Evolutionary conservation across 2,329 filamentous ascomycete species (phyloP).

Genomic region (Aureobasidium sp.): DNA sequence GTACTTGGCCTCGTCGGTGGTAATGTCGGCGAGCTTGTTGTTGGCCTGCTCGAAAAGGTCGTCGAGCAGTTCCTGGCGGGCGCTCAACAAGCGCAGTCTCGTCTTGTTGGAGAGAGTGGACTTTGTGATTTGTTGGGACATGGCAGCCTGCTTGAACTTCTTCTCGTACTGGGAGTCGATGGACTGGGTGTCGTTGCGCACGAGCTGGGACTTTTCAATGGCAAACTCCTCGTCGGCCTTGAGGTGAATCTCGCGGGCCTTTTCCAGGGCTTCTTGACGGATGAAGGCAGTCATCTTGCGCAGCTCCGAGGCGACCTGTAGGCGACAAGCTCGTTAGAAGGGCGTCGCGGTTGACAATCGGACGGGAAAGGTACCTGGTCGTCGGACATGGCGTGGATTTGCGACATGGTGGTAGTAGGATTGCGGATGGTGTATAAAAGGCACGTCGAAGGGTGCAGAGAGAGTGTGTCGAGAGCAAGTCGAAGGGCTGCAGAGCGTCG

Average conservation of each 20-base stretch:
- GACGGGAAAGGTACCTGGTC: slow-evolving; percentile 62
- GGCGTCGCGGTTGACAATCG: background rate
- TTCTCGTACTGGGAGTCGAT: slow-evolving; percentile 94
- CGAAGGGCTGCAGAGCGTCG: too few species aligned
- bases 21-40: slow-evolving; percentile 58
- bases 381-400: slow-evolving; percentile 90
- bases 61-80: slow-evolving; percentile 86
- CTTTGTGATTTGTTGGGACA: slow-evolving; percentile 97
- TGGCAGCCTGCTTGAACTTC: slow-evolving; percentile 97
- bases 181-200: slow-evolving; percentile 84
- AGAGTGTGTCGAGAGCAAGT: too few species aligned
- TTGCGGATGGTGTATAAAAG: background rate
- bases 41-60: slow-evolving; percentile 75
- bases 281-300: slow-evolving; percentile 99
- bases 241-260: slow-evolving; percentile 93
- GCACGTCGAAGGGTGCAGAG: too few species aligned
- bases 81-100: slow-evolving; percentile 75
- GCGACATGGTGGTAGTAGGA: slow-evolving; percentile 63
- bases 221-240: slow-evolving; percentile 99
- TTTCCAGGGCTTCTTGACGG: slow-evolving; percentile 95
- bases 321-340: slow-evolving; percentile 17
- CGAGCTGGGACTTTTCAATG: slow-evolving; percentile 98
- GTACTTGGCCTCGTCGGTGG: slow-evolving; percentile 67
- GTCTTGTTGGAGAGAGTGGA: slow-evolving; percentile 97
- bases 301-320: slow-evolving; percentile 90